Evolutionary conservation across 805 yeast genomes (phyloP).

Genomic region (Wickerhamiella sorbophila): DNA sequence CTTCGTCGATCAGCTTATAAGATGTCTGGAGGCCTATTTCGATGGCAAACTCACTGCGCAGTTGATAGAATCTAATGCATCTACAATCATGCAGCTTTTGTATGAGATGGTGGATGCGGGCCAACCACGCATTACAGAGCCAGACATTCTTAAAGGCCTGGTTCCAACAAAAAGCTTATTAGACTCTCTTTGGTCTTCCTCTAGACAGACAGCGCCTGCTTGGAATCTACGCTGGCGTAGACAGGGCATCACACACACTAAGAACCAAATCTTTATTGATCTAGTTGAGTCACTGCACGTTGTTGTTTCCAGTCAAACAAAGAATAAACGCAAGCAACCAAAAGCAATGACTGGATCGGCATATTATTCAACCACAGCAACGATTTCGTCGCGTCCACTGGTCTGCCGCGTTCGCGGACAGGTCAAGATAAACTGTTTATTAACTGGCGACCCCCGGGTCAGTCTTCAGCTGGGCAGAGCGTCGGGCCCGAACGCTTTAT

Average conservation of each 20-base stretch:
- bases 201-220: constrained; percentile 10
- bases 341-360: constrained; percentile 10
- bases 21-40: constrained; percentile 44
- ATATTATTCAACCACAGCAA: constrained; percentile 15
- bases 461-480: constrained; percentile 34
- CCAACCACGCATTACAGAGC: constrained; percentile 56
- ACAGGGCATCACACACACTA: constrained; percentile 51
- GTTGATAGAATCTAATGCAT: constrained; percentile 54
- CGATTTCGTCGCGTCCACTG: constrained; percentile 12
- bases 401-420: constrained; percentile 40
- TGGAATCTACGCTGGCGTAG: constrained; percentile 60
- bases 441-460: constrained; percentile 69
- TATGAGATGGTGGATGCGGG: constrained; percentile 72
- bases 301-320: constrained; percentile 29
- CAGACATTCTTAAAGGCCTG: constrained; percentile 51
- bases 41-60: constrained; percentile 38
- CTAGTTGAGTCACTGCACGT: constrained; percentile 51
- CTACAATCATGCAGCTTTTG: constrained; percentile 53
- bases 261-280: constrained; percentile 80
- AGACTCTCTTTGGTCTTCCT: constrained; percentile 34
- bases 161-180: constrained; percentile 52
- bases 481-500: constrained; percentile 17
- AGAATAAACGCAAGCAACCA: constrained; percentile 1
- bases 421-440: constrained; percentile 45
- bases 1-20: constrained; percentile 37